A percentile compares a stretch with the other conserved stretches of the same genome.
Conservation (phyloP, 371 early-diverging fungal species). For the Rhizopus delemar region DNA sequence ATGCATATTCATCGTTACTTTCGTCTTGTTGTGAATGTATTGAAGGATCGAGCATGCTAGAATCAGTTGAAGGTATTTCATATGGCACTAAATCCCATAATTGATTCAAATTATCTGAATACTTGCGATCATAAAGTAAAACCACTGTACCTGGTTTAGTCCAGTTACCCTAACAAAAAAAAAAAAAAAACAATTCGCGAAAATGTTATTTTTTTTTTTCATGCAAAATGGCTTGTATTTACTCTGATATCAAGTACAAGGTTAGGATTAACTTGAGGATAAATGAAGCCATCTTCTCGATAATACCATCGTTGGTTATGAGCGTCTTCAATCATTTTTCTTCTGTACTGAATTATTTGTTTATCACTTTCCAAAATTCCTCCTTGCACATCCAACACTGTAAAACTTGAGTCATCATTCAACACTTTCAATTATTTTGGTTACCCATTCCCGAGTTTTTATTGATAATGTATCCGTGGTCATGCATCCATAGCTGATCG, state of each 20-base stretch:
- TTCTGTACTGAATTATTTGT: conserved; percentile 49
- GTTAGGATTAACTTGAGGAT: conserved; percentile 48
- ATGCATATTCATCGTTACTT: conserved; percentile 39
- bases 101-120: conserved; percentile 47
- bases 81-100: conserved; percentile 47
- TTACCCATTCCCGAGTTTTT: conserved; percentile 37
- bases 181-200: no score
- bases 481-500: conserved; percentile 38
- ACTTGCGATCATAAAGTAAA: conserved; percentile 48
- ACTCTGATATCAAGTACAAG: conserved; percentile 50
- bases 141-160: conserved; percentile 47
- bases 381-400: conserved; percentile 45
- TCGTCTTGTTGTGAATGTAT: conserved; percentile 9
- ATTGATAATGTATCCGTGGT: conserved; percentile 25
- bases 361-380: conserved; percentile 44
- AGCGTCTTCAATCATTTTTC: conserved; percentile 49
- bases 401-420: neutral
- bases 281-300: conserved; percentile 52
- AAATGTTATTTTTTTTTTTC: neutral
- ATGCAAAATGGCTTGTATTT: conserved; percentile 9
- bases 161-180: conserved; percentile 43
- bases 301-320: conserved; percentile 55
- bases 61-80: conserved; percentile 4
- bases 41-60: conserved; percentile 5
- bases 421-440: neutral